Evolutionary conservation across 192 early-diverging fungal species (phyloP), one percentile per base, ranked within the genome.

Genomic region (Cetraspora pellucida): DNA sequence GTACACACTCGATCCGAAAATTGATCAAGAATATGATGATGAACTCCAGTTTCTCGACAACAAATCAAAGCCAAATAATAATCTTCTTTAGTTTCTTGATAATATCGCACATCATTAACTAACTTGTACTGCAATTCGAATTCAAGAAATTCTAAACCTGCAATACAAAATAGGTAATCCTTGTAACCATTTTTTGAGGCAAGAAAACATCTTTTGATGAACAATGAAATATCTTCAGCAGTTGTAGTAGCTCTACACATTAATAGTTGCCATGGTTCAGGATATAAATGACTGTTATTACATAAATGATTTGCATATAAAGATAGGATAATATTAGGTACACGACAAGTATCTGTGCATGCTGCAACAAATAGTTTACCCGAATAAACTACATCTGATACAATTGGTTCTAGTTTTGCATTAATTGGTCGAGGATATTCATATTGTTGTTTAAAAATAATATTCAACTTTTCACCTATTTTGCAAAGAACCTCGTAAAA

Each of bases 1-100:
- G 5, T 37, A 27, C 47, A 43, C 10, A 78, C 70, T 74, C 45
- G 13, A 21, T 47, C 30, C 10, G 52, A n/a, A 73, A 78, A 78
- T 74, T 74, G 67, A n/a, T 78, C 77, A 16, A 78, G 31, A 49
- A 78, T 78, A 43, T 78, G 71, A 43, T 78, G 55, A 61, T 47
- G 45, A 30, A 60, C n/a, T 30, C 74, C 74, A 44, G 21, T 21
- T 44, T 75, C 74, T 14, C 37, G 28, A 47, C 63, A 75, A 65
- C 74, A 75, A 50, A 75, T 75, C 23, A 75, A 75, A 16, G 74
- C 74, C 10, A 75, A 28, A 14, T 46, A 44, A 75, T 75, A 60
- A 74, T 74, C 27, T 10, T 17, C 17, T 17, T 74, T 10, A 11
- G 0, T 64, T 43, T 60, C 58, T 10, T 27, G 58, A 14, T 70